Conservation (phyloP, 208 protist genomes). For the Crithidia sp. region DNA sequence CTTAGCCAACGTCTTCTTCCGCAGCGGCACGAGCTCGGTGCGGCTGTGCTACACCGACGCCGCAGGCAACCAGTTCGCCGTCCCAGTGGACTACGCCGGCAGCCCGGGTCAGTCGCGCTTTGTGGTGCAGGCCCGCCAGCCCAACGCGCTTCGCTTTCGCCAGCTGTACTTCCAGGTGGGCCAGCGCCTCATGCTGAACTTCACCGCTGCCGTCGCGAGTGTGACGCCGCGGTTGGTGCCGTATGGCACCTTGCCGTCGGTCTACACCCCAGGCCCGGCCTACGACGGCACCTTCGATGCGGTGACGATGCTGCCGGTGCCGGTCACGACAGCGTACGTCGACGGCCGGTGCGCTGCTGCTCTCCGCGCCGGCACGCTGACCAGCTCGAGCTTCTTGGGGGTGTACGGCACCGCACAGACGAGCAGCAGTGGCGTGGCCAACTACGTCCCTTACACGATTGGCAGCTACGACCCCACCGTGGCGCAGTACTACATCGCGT, state of each 20-base stretch:
- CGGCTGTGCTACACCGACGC: slow-evolving; percentile 86
- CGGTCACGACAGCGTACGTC: slow-evolving; percentile 42
- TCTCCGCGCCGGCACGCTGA: slow-evolving; percentile 29
- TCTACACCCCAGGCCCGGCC: slow-evolving; percentile 53
- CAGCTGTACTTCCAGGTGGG: slow-evolving; percentile 54
- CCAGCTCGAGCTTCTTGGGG: slow-evolving; percentile 29
- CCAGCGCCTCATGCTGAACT: slow-evolving; percentile 69
- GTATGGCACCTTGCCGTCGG: slow-evolving; percentile 49
- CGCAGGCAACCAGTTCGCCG: slow-evolving; percentile 78
- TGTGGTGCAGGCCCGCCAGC: slow-evolving; percentile 49
- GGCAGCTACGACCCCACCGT: slow-evolving; percentile 66
- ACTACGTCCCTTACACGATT: slow-evolving; percentile 52
- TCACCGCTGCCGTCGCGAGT: slow-evolving; percentile 28
- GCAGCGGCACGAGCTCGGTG: slow-evolving; percentile 51
- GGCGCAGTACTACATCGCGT: slow-evolving; percentile 56
- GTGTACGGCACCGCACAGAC: slow-evolving; percentile 45
- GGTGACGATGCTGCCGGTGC: slow-evolving; percentile 41
- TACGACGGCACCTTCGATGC: slow-evolving; percentile 81
- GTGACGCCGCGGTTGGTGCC: slow-evolving; percentile 39
- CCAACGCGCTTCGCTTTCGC: slow-evolving; percentile 24
- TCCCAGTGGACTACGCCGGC: slow-evolving; percentile 54
- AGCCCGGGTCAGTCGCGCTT: slow-evolving; percentile 40
- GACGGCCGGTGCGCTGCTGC: slow-evolving; percentile 72
- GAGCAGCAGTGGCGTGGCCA: neutral
- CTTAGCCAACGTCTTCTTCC: slow-evolving; percentile 64